Evolutionary conservation across 495 filamentous ascomycete species (phyloP), one percentile per base, ranked within the genome.

Genomic region (Aspergillus sclerotioniger): DNA sequence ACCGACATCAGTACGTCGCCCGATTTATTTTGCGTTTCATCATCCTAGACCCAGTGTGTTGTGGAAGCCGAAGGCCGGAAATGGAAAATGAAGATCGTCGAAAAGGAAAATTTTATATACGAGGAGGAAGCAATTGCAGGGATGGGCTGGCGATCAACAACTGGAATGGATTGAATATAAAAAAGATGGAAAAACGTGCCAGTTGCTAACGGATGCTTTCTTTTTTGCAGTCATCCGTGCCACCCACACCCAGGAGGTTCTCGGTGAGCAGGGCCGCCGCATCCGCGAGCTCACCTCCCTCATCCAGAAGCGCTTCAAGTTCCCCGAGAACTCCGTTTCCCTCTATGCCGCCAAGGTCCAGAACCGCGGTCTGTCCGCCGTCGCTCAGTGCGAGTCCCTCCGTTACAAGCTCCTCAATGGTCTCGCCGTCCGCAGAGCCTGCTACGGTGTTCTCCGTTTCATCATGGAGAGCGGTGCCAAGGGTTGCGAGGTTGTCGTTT

Each of bases 261-360:
- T 98, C 67, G 94, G 94, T 74, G 94, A 98, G 87, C 94, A 98
- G 84, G 94, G 94, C 67, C 91, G 94, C 80, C 91, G 94, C 79
- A 98, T 98, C 80, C 92, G 94, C 78, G 94, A 98, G 83, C 91
- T 98, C 80, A 98, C 94, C 71, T 96, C 91, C 63, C 89, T 98
- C 74, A 97, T 98, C 85, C 95, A 98, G 84, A 98, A 98, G 87
- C 91, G 94, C 66, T 98, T 98, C 90, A 97, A 97, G 84, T 98
- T 98, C 86, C 92, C 94, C 75, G 94, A 97, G 84, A 97, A 98
- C 89, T 94, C 90, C 69, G 94, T 98, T 76, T 97, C 94, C 58
- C 91, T 98, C 72, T 98, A 98, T 77, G 94, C 94, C 77, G 95
- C 94, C 76, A 98, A 98, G 87, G 94, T 98, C 74, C 95, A 98